Percentiles rank a stretch among this genome's conserved stretches.
Evolutionary conservation across 2,329 filamentous ascomycete genomes (phyloP).

Genomic region (Nigrospora oryzae): DNA sequence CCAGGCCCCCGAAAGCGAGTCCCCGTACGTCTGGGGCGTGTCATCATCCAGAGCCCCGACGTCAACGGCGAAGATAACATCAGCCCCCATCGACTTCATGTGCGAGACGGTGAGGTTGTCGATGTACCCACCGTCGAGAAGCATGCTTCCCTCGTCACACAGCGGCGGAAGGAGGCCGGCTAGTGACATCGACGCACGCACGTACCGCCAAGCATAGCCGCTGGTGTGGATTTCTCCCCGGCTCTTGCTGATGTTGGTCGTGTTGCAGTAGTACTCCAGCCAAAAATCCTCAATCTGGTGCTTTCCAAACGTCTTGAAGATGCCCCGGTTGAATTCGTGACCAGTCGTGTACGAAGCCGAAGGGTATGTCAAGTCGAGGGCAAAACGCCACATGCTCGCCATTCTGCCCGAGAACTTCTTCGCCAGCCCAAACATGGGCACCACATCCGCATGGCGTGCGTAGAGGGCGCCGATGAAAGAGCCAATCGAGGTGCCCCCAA

Average conservation of each 20-base stretch:
- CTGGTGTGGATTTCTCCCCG: conserved; percentile 88
- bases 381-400: conserved; percentile 98
- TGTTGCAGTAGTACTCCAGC: conserved; percentile 99
- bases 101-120: conserved; percentile 95
- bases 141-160: conserved; percentile 94
- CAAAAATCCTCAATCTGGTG: conserved; percentile 98
- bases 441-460: conserved; percentile 89
- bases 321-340: conserved; percentile 96
- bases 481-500: conserved; percentile 94
- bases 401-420: conserved; percentile 99
- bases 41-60: conserved; percentile 90
- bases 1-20: conserved; percentile 93
- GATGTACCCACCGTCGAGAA: conserved; percentile 92
- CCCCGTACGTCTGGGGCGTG: conserved; percentile 84
- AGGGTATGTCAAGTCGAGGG: conserved; percentile 89
- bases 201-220: conserved; percentile 95
- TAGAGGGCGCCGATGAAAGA: conserved; percentile 93
- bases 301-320: conserved; percentile 97
- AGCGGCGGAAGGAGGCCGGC: conserved; percentile 87
- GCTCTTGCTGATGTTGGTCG: conserved; percentile 95
- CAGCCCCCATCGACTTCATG: conserved; percentile 90
- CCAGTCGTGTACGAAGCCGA: conserved; percentile 96
- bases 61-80: conserved; percentile 92
- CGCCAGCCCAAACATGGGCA: conserved; percentile 91
- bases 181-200: conserved; percentile 92